phyloP scores from a whole-genome alignment of 2,329 filamentous ascomycete genomes.

The Trichoderma hamatum region DNA sequence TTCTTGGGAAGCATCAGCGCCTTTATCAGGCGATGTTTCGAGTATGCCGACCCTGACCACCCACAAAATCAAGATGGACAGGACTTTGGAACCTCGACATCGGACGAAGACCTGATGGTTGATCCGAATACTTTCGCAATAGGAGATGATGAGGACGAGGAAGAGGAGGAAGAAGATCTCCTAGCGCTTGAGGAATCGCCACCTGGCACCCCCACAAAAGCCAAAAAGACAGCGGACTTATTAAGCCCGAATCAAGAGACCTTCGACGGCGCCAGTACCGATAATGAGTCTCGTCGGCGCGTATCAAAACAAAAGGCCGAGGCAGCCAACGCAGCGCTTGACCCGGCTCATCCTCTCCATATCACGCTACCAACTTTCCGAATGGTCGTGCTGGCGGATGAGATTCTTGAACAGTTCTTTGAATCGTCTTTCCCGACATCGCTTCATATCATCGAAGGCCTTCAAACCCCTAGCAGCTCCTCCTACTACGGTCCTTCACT shows the following conservation, averaged over 20 bases:
- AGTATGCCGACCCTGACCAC: slow-evolving; percentile 93
- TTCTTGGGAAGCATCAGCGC: slow-evolving; percentile 93
- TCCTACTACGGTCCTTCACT: slow-evolving; percentile 61
- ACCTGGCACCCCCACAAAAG: slow-evolving; percentile 45
- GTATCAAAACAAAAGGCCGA: slow-evolving; percentile 70
- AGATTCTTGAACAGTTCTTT: slow-evolving; percentile 95
- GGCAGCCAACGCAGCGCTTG: slow-evolving; percentile 84
- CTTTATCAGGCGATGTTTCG: slow-evolving; percentile 94
- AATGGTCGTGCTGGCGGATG: slow-evolving; percentile 97
- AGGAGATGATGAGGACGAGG: slow-evolving; percentile 70
- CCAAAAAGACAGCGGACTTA: slow-evolving; percentile 48
- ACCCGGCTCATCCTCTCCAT: slow-evolving; percentile 89
- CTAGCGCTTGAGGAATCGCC: slow-evolving; percentile 60
- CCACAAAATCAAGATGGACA: slow-evolving; percentile 59
- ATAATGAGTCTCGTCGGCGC: slow-evolving; percentile 34
- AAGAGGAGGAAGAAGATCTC: slow-evolving; percentile 62
- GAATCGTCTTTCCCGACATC: slow-evolving; percentile 93
- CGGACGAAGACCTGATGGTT: slow-evolving; percentile 33
- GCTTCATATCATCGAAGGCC: slow-evolving; percentile 79
- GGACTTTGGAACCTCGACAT: slow-evolving; percentile 24
- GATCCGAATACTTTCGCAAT: slow-evolving; percentile 67
- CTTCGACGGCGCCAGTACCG: slow-evolving; percentile 32
- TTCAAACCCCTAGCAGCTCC: slow-evolving; percentile 41
- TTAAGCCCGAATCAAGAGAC: slow-evolving; percentile 34
- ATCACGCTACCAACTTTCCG: slow-evolving; percentile 97